phyloP scores from a whole-genome alignment of 2,329 filamentous ascomycete species.

The Fusarium camptoceras region DNA sequence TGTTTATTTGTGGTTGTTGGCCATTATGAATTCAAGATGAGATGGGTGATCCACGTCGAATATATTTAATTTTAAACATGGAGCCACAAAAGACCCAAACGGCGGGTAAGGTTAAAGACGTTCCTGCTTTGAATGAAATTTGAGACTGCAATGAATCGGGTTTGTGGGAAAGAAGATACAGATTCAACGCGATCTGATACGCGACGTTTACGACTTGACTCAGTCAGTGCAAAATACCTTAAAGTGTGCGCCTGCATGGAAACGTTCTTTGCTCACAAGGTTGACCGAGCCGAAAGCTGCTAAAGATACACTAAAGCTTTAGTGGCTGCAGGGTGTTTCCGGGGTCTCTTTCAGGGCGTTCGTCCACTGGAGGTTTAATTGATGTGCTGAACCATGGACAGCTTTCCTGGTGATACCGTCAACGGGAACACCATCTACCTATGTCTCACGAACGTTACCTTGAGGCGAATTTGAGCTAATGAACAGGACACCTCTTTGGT shows the following conservation, averaged over 20 bases:
- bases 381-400: background rate
- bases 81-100: background rate
- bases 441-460: constrained; percentile 20
- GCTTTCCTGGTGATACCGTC: background rate
- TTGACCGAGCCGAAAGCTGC: constrained; percentile 17
- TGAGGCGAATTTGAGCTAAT: background rate
- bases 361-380: constrained; percentile 17
- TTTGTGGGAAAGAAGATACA: constrained; percentile 12
- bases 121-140: constrained; percentile 5
- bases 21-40: background rate
- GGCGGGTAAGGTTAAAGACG: background rate
- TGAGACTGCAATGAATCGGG: constrained; percentile 10
- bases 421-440: constrained; percentile 1
- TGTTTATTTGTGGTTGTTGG: constrained; percentile 24
- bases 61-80: background rate
- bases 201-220: constrained; percentile 28
- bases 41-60: background rate
- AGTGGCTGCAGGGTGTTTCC: constrained; percentile 23
- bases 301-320: constrained; percentile 37
- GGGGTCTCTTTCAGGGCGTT: constrained; percentile 19
- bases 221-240: constrained; percentile 24
- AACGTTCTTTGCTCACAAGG: background rate
- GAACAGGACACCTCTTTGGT: background rate
- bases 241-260: constrained; percentile 17
- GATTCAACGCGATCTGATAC: constrained; percentile 36